Evolutionary conservation across 352 stramenopile genomes (phyloP).

Genomic region (Elongisporangium anandrum): DNA sequence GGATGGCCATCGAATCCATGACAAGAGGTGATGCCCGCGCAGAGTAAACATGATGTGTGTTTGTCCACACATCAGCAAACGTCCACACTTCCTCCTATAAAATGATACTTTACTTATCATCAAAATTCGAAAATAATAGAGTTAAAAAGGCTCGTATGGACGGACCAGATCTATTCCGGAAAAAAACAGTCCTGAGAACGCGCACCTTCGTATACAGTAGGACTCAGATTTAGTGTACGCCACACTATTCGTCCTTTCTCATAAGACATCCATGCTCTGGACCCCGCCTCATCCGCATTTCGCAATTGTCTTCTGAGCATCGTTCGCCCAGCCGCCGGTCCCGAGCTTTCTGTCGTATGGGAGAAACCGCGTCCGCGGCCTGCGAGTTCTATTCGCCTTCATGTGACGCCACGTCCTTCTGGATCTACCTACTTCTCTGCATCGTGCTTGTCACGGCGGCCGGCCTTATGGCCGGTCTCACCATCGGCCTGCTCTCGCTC

Average conservation of each 20-base stretch:
- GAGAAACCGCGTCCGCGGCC: conserved; percentile 11
- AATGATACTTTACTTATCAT: not conserved
- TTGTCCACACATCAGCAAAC: not conserved
- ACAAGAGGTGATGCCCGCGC: not conserved
- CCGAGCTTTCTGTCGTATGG: conserved; percentile 9
- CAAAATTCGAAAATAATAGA: not conserved
- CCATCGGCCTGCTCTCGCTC: conserved; percentile 68
- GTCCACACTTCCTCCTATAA: not conserved
- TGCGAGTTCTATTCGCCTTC: conserved; percentile 62
- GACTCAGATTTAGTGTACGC: not conserved
- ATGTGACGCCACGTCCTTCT: conserved; percentile 66
- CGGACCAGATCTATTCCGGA: not conserved
- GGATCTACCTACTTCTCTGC: conserved; percentile 41
- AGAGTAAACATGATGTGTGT: not conserved
- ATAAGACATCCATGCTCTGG: not conserved
- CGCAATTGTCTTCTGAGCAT: not conserved
- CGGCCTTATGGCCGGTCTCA: conserved; percentile 73
- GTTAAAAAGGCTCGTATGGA: not conserved
- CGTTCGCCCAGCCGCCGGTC: not conserved
- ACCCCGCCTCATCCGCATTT: not conserved
- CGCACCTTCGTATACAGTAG: not conserved
- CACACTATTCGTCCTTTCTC: not conserved
- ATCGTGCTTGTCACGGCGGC: conserved; percentile 47
- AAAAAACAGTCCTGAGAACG: not conserved
- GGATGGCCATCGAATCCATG: not conserved